Evolutionary conservation across 768 basidiomycete genomes (phyloP), one percentile per base, ranked within the genome.

Genomic region (Macrolepiota dolichaula): DNA sequence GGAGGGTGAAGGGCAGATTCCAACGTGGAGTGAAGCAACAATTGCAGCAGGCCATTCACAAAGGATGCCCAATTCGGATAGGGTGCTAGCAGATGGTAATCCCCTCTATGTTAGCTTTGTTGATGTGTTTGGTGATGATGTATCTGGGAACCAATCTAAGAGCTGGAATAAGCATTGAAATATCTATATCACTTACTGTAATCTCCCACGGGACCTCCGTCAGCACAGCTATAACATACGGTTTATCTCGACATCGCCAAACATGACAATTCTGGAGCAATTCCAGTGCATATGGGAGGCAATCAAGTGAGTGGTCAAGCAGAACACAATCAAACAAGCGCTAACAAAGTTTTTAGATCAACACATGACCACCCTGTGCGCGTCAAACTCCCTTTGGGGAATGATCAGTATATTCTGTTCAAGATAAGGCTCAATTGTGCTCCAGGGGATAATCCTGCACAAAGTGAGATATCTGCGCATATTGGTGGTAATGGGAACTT

Each of bases 361-460:
- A 79, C 74, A 5, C 71, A 76, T 57, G 53, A 46, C 0, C 60
- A 72, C 3, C 77, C 76, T 0, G 61, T 80, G 0, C 55, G 66
- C 27, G 71, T 77, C 1, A 70, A 63, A 51, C 71, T n/a, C n/a
- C n/a, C n/a, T n/a, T n/a, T n/a, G n/a, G n/a, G n/a, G n/a, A n/a
- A n/a, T n/a, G n/a, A n/a, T n/a, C n/a, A n/a, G n/a, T 57, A 69
- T 12, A 67, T 71, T 11, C 51, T 67, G 0, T 56, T 76, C 47
- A 72, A 66, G 29, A 50, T 76, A 42, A 62, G 68, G 46, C 65
- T 57, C 0, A 66, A 75, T 22, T 75, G 72, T 38, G 59, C 64
- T 0, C 74, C 73, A 0, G 76, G 72, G 0, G 76, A 80, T 55
- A 80, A 80, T 62, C 79, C 77, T 0, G 67, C 74, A 40, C 76